phyloP scores from a whole-genome alignment of 1,284 basidiomycete species.

The Cutaneotrichosporon cavernicola region DNA sequence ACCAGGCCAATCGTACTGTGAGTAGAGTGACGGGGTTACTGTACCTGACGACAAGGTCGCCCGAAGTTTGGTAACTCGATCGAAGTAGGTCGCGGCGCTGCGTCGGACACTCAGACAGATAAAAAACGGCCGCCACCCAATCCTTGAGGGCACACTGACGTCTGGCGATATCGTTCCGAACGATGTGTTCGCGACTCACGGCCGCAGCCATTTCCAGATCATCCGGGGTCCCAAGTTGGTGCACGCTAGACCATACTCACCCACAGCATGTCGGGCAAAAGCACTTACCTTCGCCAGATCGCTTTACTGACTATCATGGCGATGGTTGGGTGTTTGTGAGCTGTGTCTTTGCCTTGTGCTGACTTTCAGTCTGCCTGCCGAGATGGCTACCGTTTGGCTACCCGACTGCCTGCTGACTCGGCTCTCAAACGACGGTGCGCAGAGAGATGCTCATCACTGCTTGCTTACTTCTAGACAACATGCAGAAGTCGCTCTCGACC shows the following conservation, averaged over 20 bases:
- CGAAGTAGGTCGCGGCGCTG: slow-evolving; percentile 53
- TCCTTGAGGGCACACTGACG: slow-evolving; percentile 71
- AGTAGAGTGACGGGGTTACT: neutral
- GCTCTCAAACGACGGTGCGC: slow-evolving; percentile 73
- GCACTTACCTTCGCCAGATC: slow-evolving; percentile 84
- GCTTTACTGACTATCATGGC: slow-evolving; percentile 81
- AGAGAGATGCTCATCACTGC: neutral
- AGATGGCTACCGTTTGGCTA: slow-evolving; percentile 79
- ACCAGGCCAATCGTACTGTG: slow-evolving; percentile 14
- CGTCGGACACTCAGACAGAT: slow-evolving; percentile 51
- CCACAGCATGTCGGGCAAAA: slow-evolving; percentile 83
- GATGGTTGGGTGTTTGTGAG: slow-evolving; percentile 75
- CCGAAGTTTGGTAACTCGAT: slow-evolving; percentile 83
- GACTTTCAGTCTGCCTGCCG: slow-evolving; percentile 67
- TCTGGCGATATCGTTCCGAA: slow-evolving; percentile 74
- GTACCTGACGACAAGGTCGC: slow-evolving; percentile 61
- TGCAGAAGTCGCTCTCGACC: slow-evolving; percentile 83
- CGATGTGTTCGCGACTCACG: slow-evolving; percentile 66
- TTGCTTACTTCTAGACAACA: slow-evolving; percentile 42
- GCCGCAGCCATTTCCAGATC: slow-evolving; percentile 78
- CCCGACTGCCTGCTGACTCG: slow-evolving; percentile 81
- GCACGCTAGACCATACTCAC: neutral
- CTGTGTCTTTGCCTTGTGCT: neutral
- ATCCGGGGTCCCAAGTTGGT: slow-evolving; percentile 83
- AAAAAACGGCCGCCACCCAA: slow-evolving; percentile 78